Conservation (phyloP, 2,329 filamentous ascomycete species). For the Arthrobotrys iridis region DNA sequence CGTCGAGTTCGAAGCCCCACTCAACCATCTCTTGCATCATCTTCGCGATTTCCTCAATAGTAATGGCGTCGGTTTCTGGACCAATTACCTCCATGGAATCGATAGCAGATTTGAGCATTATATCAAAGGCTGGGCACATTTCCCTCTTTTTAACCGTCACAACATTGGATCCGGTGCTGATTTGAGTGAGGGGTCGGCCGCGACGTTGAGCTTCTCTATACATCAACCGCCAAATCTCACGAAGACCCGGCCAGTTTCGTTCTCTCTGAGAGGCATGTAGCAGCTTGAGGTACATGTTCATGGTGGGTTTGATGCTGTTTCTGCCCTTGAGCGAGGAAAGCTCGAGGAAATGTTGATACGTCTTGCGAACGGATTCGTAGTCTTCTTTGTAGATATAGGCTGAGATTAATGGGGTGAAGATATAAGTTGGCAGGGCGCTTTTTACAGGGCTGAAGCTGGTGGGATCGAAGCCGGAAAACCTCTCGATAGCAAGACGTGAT, state of each 20-base stretch:
- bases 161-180: constrained; percentile 37
- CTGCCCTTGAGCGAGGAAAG: background rate
- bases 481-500: constrained; percentile 54
- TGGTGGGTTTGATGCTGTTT: constrained; percentile 33
- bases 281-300: constrained; percentile 48
- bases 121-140: constrained; percentile 45
- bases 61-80: constrained; percentile 8
- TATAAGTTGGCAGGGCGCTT: constrained; percentile 56
- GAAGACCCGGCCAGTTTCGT: constrained; percentile 29
- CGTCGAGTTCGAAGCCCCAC: constrained; percentile 46
- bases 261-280: constrained; percentile 39
- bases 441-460: constrained; percentile 55
- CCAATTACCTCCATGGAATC: constrained; percentile 6
- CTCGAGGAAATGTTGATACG: constrained; percentile 35
- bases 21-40: constrained; percentile 36
- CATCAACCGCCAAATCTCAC: constrained; percentile 33
- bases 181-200: constrained; percentile 28
- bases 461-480: constrained; percentile 56
- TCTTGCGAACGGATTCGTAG: constrained; percentile 33
- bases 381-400: constrained; percentile 52
- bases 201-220: constrained; percentile 32
- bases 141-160: constrained; percentile 45
- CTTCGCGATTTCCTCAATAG: constrained; percentile 15
- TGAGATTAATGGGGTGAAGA: constrained; percentile 57
- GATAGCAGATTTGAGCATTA: constrained; percentile 43